Base-by-base conservation (phyloP, 768 basidiomycete species). In the Tremella yokohamensis region DNA sequence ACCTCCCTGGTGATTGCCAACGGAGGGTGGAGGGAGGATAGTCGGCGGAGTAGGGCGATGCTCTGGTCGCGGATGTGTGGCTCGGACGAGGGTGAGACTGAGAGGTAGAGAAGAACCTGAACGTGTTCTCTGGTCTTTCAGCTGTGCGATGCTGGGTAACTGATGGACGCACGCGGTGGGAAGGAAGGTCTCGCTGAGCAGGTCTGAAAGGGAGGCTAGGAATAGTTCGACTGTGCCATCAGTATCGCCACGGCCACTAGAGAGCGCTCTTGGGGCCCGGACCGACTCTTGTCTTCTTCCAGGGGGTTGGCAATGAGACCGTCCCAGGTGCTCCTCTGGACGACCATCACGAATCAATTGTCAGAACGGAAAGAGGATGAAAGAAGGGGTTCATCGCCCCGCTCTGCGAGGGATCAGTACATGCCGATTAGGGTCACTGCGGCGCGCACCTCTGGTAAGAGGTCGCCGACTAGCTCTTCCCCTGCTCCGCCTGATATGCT, bases 111-210 rank as follows among this genome's bases (percentile, higher is more conserved):
- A 4, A 45, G 22, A 8, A 22, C 42, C 15, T 45, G 42, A 6
- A 45, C 7, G 15, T 45, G 42, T 45, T 45, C n/a, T 22, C 42
- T 45, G 42, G n/a, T 4, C n/a, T 6, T n/a, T 45, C 42, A 45
- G 42, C n/a, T 18, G 42, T 8, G n/a, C 6, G 6, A 4, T 15
- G 15, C 42, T 45, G 22, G 42, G 4, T 6, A 22, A 16, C n/a
- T n/a, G 22, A 45, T 6, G 42, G 42, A 16, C 42, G n/a, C 22
- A 22, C 42, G 42, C n/a, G 42, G 42, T 18, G 22, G 42, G 42
- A 45, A 45, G 42, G 42, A 45, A 45, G n/a, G n/a, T 45, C n/a
- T 45, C 42, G 22, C n/a, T 45, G 42, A 45, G 42, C 4, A 45
- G 42, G 22, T 45, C 42, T 4, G 42, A 45, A 22, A 45, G 22